These are phyloP conservation scores for Closterium sp. DNA, from an alignment of 139 green algal species.

Conservation along the genomic window DNA sequence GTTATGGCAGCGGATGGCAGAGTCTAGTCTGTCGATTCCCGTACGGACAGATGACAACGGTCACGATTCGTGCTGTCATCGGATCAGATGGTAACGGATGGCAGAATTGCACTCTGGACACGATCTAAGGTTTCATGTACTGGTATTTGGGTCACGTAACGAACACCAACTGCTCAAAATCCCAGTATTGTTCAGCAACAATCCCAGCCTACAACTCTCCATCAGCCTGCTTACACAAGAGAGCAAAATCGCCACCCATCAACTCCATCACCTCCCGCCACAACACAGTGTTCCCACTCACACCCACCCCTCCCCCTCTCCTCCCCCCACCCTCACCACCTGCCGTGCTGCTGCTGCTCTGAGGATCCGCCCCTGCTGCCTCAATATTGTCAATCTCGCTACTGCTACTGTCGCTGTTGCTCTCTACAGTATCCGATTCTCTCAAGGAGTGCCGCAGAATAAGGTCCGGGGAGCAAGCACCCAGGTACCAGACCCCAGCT, in stretches of 20 bases:
- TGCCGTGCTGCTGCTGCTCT: not conserved
- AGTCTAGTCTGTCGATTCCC: no score
- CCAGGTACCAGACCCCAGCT: no score
- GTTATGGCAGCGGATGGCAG: no score
- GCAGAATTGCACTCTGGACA: no score
- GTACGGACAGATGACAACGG: no score
- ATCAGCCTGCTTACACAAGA: not conserved
- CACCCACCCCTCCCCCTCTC: not conserved
- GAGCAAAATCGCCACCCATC: not conserved
- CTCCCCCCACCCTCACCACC: not conserved
- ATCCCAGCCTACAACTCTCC: not conserved
- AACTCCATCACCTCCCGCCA: conserved; percentile 7
- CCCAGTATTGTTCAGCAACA: no score
- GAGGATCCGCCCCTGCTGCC: not conserved
- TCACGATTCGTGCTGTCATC: no score
- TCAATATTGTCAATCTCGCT: not conserved
- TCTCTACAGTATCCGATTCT: not conserved
- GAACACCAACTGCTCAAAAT: no score
- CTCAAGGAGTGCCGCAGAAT: conserved; percentile 58
- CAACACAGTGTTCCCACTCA: not conserved
- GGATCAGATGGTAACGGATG: no score
- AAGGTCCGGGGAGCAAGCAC: no score
- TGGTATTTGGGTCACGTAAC: no score
- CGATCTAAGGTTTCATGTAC: no score
- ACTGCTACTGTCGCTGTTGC: not conserved